phyloP scores from a whole-genome alignment of 257 asterid species.

The Schizonepeta tenuifolia region DNA sequence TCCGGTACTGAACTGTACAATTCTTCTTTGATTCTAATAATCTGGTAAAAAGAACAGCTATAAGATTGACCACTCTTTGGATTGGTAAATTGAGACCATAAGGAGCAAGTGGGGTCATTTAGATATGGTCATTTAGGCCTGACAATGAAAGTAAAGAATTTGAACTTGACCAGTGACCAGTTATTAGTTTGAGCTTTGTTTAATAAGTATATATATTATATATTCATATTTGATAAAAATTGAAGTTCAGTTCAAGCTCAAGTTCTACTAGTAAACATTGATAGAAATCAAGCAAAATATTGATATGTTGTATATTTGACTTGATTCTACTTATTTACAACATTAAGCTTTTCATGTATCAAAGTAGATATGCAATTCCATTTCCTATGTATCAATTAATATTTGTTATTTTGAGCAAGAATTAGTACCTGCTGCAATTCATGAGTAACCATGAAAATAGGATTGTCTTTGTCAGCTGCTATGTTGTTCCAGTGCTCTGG shows the following conservation, averaged over 20 bases:
- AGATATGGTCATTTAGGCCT: too few relatives aligned
- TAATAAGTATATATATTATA: not conserved
- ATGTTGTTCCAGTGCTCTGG: not conserved
- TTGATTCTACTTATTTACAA: too few relatives aligned
- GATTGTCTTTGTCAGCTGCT: not conserved
- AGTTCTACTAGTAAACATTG: too few relatives aligned
- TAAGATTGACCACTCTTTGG: too few relatives aligned
- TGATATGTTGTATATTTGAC: too few relatives aligned
- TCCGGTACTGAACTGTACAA: too few relatives aligned
- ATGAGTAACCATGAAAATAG: not conserved
- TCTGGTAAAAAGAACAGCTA: not conserved
- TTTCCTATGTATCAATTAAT: not conserved
- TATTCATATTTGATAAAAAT: not conserved
- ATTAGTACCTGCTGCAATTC: not conserved
- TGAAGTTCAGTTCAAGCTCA: not conserved
- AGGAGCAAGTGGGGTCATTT: too few relatives aligned
- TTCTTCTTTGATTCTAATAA: slow-evolving; percentile 14
- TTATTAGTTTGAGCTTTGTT: not conserved
- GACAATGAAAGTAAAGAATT: too few relatives aligned
- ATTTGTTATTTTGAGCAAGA: not conserved
- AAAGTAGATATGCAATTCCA: too few relatives aligned
- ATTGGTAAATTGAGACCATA: too few relatives aligned
- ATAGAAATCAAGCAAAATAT: too few relatives aligned
- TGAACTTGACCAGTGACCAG: not conserved
- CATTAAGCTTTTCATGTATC: too few relatives aligned